Evolutionary conservation across 2,329 filamentous ascomycete species (phyloP).

Genomic region (Penicillium sp.): DNA sequence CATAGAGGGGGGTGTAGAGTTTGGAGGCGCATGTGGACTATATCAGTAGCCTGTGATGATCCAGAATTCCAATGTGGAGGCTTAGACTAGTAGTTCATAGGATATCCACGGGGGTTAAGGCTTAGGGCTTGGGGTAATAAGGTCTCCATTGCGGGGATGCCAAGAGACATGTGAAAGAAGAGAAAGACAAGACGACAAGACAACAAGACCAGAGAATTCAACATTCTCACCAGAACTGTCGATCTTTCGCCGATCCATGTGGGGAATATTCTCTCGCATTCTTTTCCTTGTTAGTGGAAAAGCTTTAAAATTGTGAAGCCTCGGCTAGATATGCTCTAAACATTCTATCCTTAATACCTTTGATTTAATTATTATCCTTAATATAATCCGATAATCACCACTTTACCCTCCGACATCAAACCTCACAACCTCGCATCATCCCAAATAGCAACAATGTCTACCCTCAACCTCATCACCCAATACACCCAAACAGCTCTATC

Average conservation of each 20-base stretch:
- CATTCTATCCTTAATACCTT: background rate
- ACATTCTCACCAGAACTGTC: background rate
- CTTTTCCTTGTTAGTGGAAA: conserved; percentile 1
- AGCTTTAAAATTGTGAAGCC: background rate
- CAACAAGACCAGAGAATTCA: too few relatives aligned
- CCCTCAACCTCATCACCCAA: conserved; percentile 25
- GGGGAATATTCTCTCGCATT: conserved; percentile 6
- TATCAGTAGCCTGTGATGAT: background rate
- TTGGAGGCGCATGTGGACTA: background rate
- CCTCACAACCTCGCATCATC: background rate
- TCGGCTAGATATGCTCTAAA: background rate
- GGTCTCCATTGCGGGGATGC: background rate
- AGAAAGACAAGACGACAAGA: too few relatives aligned
- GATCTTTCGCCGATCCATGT: background rate
- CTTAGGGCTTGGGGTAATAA: background rate
- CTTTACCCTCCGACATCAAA: background rate
- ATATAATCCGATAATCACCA: background rate
- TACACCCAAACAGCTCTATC: conserved; percentile 25
- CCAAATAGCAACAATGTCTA: conserved; percentile 1
- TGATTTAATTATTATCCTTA: background rate
- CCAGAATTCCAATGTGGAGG: background rate
- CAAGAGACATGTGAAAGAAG: conserved; percentile 7
- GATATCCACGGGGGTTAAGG: background rate
- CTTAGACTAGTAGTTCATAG: background rate
- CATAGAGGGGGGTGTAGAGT: background rate